Evolutionary conservation across 2,329 filamentous ascomycete genomes (phyloP).

Genomic region (Neofusicoccum cordaticola): DNA sequence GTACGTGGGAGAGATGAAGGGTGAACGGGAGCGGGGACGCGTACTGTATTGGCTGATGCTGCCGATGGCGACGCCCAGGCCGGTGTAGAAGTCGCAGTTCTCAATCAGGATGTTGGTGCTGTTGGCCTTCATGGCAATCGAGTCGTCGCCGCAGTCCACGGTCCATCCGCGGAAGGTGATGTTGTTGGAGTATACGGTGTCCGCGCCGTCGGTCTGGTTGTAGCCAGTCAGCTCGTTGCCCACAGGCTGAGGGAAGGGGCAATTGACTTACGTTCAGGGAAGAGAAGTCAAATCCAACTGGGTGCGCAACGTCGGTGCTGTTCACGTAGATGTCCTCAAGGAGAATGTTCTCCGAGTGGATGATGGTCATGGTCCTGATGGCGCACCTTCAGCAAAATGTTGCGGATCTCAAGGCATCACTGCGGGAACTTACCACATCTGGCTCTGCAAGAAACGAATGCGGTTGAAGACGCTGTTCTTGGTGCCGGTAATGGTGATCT

Average conservation of each 20-base stretch:
- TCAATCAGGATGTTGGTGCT: slow-evolving; percentile 57
- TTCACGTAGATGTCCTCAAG: slow-evolving; percentile 58
- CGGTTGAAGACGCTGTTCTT: slow-evolving; percentile 50
- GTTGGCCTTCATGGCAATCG: slow-evolving; percentile 62
- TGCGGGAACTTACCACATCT: slow-evolving; percentile 53
- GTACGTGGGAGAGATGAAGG: too few species aligned
- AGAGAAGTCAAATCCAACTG: slow-evolving; percentile 7
- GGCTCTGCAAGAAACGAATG: slow-evolving; percentile 53
- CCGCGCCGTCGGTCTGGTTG: slow-evolving; percentile 58
- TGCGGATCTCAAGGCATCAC: too few species aligned
- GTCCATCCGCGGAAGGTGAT: slow-evolving; percentile 64
- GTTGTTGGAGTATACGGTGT: slow-evolving; percentile 61
- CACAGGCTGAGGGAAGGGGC: slow-evolving; percentile 53
- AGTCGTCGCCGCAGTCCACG: slow-evolving; percentile 62
- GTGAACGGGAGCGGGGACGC: background rate
- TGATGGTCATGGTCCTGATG: slow-evolving; percentile 48
- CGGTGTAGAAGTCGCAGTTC: slow-evolving; percentile 51
- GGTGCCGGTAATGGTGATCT: slow-evolving; percentile 53
- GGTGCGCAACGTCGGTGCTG: slow-evolving; percentile 53
- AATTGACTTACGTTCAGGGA: slow-evolving; percentile 14
- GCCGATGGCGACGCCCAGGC: slow-evolving; percentile 55
- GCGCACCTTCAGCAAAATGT: background rate
- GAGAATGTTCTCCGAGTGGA: slow-evolving; percentile 46
- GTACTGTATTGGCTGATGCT: slow-evolving; percentile 54
- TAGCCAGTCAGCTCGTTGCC: slow-evolving; percentile 53